Evolutionary conservation across 176 grass and related monocot genomes (phyloP).

Genomic region (Triticum dicoccoides): DNA sequence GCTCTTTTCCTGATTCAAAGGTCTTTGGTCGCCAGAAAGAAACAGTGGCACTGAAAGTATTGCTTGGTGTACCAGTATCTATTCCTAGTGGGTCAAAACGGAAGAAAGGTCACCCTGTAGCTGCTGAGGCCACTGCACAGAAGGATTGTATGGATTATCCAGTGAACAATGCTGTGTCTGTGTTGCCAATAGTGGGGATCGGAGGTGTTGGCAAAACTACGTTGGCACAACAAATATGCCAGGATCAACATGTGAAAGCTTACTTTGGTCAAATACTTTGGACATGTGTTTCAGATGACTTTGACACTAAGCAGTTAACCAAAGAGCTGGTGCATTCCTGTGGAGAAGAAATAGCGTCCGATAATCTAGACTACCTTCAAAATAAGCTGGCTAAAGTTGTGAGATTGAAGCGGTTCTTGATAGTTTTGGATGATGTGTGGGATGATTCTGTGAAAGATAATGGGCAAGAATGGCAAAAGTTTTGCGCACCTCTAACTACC

Average conservation of each 20-base stretch:
- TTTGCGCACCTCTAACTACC: background rate
- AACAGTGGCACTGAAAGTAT: background rate
- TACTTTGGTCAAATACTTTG: conserved; percentile 35
- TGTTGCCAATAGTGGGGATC: conserved; percentile 26
- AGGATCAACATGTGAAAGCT: background rate
- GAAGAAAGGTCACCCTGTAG: background rate
- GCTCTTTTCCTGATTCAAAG: background rate
- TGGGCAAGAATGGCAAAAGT: background rate
- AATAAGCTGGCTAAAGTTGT: background rate
- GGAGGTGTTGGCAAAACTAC: background rate
- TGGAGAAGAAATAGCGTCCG: background rate
- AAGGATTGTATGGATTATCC: background rate
- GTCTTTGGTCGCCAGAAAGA: conserved; percentile 3
- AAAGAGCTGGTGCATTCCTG: background rate
- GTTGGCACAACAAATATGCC: conserved; percentile 25
- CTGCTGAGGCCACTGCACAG: background rate
- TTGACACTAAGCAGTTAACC: conserved; percentile 25
- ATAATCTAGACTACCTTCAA: conserved; percentile 21
- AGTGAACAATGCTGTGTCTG: background rate
- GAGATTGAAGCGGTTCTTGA: background rate
- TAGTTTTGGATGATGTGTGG: conserved; percentile 41
- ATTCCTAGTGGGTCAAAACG: background rate
- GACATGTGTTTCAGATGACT: conserved; percentile 37
- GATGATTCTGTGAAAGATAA: background rate
- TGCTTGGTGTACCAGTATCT: background rate